Evolutionary conservation across 768 basidiomycete genomes (phyloP).

Genomic region (Naganishia friedmannii): DNA sequence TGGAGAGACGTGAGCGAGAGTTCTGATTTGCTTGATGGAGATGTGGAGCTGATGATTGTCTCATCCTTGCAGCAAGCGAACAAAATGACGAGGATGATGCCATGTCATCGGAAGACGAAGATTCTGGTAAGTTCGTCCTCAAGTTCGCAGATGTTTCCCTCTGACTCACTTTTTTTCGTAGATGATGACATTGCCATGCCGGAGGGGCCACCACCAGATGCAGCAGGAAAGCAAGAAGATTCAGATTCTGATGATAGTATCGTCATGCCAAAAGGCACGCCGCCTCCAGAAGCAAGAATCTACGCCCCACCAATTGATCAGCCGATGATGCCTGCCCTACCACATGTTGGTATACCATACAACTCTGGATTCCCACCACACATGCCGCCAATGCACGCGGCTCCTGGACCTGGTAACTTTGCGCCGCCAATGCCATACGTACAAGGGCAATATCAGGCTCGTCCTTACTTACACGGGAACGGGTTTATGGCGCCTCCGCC

Average conservation of each 20-base stretch:
- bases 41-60: not conserved
- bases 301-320: not conserved
- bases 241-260: constrained; percentile 75
- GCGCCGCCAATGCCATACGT: constrained; percentile 29
- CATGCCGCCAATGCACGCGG: constrained; percentile 45
- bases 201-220: constrained; percentile 31
- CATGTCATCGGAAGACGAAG: constrained; percentile 33
- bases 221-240: constrained; percentile 53
- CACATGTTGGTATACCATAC: constrained; percentile 33
- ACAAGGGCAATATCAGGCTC: constrained; percentile 16
- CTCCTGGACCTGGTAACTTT: constrained; percentile 33
- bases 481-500: constrained; percentile 10
- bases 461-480: not conserved
- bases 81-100: constrained; percentile 52
- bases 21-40: not conserved
- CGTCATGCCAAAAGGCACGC: constrained; percentile 80
- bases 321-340: constrained; percentile 1
- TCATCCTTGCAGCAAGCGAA: constrained; percentile 48
- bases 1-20: constrained; percentile 68
- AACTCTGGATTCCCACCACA: constrained; percentile 34
- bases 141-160: not conserved
- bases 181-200: constrained; percentile 36
- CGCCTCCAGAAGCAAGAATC: constrained; percentile 50
- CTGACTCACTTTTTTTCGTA: not conserved
- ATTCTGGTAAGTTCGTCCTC: not conserved